Percentiles rank a stretch among this genome's conserved stretches.
Conservation (phyloP, 768 basidiomycete species). For the Tulasnella sp. region DNA sequence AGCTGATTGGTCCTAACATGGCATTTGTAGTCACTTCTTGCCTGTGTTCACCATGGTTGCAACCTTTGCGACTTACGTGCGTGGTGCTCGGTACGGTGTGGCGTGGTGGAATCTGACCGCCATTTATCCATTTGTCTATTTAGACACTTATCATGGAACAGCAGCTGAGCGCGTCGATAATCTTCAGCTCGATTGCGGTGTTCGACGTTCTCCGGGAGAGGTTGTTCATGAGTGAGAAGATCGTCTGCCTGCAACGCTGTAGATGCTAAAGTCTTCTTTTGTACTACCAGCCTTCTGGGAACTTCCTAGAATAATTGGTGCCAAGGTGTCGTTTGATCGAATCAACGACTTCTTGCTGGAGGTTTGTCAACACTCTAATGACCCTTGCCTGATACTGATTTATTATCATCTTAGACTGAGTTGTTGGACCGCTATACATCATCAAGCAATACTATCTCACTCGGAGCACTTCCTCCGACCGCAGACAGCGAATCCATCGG, state of each 20-base stretch:
- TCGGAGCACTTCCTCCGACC: slow-evolving; percentile 26
- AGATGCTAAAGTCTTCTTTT: slow-evolving; percentile 32
- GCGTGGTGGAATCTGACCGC: neutral
- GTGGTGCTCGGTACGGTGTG: slow-evolving; percentile 31
- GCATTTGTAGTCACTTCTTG: slow-evolving; percentile 48
- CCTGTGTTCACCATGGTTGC: slow-evolving; percentile 64
- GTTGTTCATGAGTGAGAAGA: slow-evolving; percentile 4
- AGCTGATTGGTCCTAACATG: neutral
- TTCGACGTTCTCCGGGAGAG: slow-evolving; percentile 60
- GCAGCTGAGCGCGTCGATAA: slow-evolving; percentile 42
- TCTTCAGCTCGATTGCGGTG: slow-evolving; percentile 51
- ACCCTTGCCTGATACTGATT: neutral
- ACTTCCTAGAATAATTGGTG: slow-evolving; percentile 39
- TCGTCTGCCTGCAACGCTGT: neutral
- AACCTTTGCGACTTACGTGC: slow-evolving; percentile 58
- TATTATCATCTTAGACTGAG: slow-evolving; percentile 36
- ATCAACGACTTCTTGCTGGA: slow-evolving; percentile 48
- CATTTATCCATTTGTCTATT: neutral
- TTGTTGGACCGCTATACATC: slow-evolving; percentile 37
- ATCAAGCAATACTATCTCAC: slow-evolving; percentile 27
- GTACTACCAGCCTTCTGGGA: slow-evolving; percentile 39
- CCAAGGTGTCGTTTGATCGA: slow-evolving; percentile 64
- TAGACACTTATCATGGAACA: slow-evolving; percentile 42
- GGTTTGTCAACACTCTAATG: slow-evolving; percentile 29
- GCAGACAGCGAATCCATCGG: slow-evolving; percentile 30